A percentile compares a stretch with the other conserved stretches of the same genome.
Conservation (phyloP, 2,329 filamentous ascomycete genomes). For the Curvularia lunata region DNA sequence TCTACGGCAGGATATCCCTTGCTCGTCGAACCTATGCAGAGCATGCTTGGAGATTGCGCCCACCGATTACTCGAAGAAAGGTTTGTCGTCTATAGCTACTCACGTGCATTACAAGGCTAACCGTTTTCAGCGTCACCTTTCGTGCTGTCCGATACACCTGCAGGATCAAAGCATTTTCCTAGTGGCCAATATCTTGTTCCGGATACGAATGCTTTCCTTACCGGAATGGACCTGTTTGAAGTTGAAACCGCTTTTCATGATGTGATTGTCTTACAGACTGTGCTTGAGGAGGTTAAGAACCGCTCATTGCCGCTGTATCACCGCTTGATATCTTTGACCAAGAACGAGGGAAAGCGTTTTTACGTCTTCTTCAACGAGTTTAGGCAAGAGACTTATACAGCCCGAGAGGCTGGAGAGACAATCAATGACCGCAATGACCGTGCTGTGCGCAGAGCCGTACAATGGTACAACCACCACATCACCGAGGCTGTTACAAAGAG, state of each 20-base stretch:
- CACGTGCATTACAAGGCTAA: conserved; percentile 30
- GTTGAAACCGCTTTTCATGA: conserved; percentile 91
- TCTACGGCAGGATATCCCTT: conserved; percentile 94
- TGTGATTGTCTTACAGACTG: conserved; percentile 94
- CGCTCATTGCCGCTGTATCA: conserved; percentile 94
- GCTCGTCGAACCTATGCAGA: conserved; percentile 87
- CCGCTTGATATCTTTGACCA: conserved; percentile 85
- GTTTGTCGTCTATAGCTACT: conserved; percentile 54
- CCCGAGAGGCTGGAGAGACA: conserved; percentile 75
- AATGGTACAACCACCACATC: conserved; percentile 90
- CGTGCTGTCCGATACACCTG: conserved; percentile 86
- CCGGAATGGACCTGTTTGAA: conserved; percentile 97
- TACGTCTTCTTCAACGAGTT: conserved; percentile 99
- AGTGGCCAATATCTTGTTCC: conserved; percentile 93
- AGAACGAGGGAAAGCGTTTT: conserved; percentile 95
- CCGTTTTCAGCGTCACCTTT: conserved; percentile 71
- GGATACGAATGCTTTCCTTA: conserved; percentile 94
- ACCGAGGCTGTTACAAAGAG: conserved; percentile 64
- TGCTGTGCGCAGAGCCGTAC: conserved; percentile 81
- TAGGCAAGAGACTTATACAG: conserved; percentile 85
- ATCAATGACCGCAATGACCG: conserved; percentile 98
- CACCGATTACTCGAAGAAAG: conserved; percentile 76
- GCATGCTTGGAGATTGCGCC: conserved; percentile 77
- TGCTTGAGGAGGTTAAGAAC: conserved; percentile 94
- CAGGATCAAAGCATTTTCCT: conserved; percentile 80